Percentiles rank a stretch among this genome's conserved stretches.
phyloP scores from a whole-genome alignment of 176 grass and related monocot species.

The Aegilops sharonensis region DNA sequence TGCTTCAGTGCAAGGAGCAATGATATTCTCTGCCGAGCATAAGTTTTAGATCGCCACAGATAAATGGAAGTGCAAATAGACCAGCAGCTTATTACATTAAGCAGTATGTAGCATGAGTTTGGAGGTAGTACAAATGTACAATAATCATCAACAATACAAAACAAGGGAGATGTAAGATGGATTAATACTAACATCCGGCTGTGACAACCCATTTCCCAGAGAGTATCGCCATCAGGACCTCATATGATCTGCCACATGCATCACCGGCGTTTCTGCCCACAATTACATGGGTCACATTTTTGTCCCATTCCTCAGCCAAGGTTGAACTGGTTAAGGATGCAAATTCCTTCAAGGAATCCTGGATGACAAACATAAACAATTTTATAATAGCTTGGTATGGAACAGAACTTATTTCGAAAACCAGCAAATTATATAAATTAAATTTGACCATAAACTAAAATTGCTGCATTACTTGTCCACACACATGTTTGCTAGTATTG shows the following conservation, averaged over 20 bases:
- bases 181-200: slow-evolving; percentile 33
- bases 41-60: not conserved
- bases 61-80: not conserved
- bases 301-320: slow-evolving; percentile 19
- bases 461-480: not conserved
- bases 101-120: not conserved
- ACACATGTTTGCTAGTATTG: not conserved
- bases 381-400: not conserved
- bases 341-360: slow-evolving; percentile 41
- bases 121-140: not conserved
- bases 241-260: slow-evolving; percentile 27
- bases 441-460: not conserved
- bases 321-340: slow-evolving; percentile 3
- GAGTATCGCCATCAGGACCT: slow-evolving; percentile 43
- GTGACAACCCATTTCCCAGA: slow-evolving; percentile 45
- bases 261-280: slow-evolving; percentile 18
- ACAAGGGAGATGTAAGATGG: not conserved
- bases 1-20: not conserved
- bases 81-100: not conserved
- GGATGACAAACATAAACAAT: not conserved
- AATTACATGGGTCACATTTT: slow-evolving; percentile 51
- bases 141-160: not conserved
- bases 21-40: not conserved
- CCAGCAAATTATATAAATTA: not conserved
- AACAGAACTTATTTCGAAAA: not conserved